Conservation (phyloP, 441 rosid species). For the Euphorbia schlechtendalii region DNA sequence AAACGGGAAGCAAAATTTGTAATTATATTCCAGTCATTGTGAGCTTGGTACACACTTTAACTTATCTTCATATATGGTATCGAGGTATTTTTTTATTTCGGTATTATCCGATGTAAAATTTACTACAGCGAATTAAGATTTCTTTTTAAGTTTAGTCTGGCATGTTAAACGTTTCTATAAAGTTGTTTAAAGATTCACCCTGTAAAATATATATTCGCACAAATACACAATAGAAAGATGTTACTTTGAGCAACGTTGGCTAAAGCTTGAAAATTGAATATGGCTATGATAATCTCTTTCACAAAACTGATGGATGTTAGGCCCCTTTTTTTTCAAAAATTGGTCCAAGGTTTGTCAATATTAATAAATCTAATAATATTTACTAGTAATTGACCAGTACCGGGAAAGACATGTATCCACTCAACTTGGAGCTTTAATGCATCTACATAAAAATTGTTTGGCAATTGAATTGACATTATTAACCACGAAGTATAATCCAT, state of each 20-base stretch:
- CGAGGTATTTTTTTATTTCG: conserved; percentile 7
- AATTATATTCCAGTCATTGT: conserved; percentile 21
- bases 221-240: background rate
- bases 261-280: too few relatives aligned
- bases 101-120: conserved; percentile 11
- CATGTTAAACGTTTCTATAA: background rate
- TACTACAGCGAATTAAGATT: conserved; percentile 21
- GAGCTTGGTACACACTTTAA: conserved; percentile 16
- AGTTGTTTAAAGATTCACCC: background rate
- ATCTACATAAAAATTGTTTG: too few relatives aligned
- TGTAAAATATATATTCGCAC: background rate
- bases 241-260: background rate
- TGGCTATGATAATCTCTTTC: too few relatives aligned
- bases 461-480: background rate
- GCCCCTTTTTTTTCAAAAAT: too few relatives aligned
- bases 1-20: conserved; percentile 20
- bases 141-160: background rate
- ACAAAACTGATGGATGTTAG: too few relatives aligned
- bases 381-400: too few relatives aligned
- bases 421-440: too few relatives aligned
- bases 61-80: conserved; percentile 13
- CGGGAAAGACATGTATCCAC: too few relatives aligned
- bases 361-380: too few relatives aligned
- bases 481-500: too few relatives aligned
- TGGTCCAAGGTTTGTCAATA: too few relatives aligned